Percentiles rank a stretch among this genome's conserved stretches.
Evolutionary conservation across 2,329 filamentous ascomycete genomes (phyloP).

Genomic region (Alternaria longipes): DNA sequence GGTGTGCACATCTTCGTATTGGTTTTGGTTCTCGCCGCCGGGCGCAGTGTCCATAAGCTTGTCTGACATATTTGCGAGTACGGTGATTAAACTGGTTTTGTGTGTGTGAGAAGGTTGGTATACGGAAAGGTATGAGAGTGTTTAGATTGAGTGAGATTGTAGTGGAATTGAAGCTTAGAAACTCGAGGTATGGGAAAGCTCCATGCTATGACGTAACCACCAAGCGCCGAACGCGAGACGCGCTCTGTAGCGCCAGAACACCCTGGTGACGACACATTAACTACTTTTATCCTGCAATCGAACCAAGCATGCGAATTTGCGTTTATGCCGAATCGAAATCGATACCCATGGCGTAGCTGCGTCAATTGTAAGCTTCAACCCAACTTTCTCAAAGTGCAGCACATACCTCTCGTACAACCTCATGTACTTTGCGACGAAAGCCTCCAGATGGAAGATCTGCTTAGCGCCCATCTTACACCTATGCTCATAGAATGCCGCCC

Average conservation of each 20-base stretch:
- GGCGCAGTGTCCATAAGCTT: conserved; percentile 67
- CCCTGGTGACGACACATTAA: conserved; percentile 3
- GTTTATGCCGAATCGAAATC: conserved; percentile 55
- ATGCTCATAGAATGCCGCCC: conserved; percentile 98
- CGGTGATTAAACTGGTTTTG: not conserved
- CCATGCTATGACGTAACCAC: conserved; percentile 20
- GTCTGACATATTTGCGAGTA: conserved; percentile 55
- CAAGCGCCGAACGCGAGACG: conserved; percentile 14
- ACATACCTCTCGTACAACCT: conserved; percentile 87
- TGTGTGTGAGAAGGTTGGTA: not conserved
- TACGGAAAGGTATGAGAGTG: not conserved
- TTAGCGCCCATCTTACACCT: conserved; percentile 90
- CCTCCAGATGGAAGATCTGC: conserved; percentile 97
- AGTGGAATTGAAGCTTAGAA: conserved; percentile 12
- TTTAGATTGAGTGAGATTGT: conserved; percentile 4
- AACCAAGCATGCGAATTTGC: not conserved
- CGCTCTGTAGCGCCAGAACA: conserved; percentile 14
- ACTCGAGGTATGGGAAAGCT: conserved; percentile 18
- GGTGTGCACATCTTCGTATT: conserved; percentile 68
- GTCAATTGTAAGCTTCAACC: conserved; percentile 7
- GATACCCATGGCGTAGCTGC: conserved; percentile 74
- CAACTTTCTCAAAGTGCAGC: not conserved
- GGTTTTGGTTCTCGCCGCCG: conserved; percentile 66
- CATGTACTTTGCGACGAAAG: conserved; percentile 99
- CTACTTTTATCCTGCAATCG: not conserved